phyloP scores from a whole-genome alignment of 176 grass and related monocot genomes.

The Dactylis glomerata region DNA sequence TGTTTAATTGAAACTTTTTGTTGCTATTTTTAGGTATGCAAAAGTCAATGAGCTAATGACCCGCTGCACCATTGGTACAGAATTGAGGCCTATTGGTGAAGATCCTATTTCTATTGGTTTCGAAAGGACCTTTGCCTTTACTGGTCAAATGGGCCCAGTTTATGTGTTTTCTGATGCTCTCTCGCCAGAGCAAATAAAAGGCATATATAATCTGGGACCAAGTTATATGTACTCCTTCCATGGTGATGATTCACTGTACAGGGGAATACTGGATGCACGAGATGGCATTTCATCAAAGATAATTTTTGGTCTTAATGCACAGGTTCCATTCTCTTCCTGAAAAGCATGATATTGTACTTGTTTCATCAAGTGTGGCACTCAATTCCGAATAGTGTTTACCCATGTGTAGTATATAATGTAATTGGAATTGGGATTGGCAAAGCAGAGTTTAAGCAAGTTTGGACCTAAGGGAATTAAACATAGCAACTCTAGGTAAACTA shows the following conservation, averaged over 20 bases:
- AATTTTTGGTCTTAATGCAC: conserved; percentile 96
- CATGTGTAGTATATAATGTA: background rate
- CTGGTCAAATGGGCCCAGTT: conserved; percentile 94
- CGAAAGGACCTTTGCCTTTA: conserved; percentile 73
- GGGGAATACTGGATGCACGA: conserved; percentile 66
- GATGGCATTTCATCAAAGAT: conserved; percentile 91
- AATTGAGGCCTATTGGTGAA: conserved; percentile 74
- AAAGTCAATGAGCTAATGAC: conserved; percentile 94
- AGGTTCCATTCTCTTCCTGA: conserved; percentile 47
- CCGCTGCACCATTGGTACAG: conserved; percentile 73
- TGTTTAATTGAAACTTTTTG: background rate
- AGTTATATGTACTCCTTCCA: conserved; percentile 99
- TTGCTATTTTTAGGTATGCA: conserved; percentile 64
- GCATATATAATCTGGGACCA: conserved; percentile 89
- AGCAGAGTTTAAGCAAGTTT: conserved; percentile 9
- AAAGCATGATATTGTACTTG: conserved; percentile 23
- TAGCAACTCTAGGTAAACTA: conserved; percentile 2
- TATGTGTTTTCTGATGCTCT: conserved; percentile 90
- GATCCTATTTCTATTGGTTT: conserved; percentile 70
- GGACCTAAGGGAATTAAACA: background rate
- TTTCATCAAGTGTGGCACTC: conserved; percentile 22
- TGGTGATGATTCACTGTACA: conserved; percentile 70
- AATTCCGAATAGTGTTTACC: background rate
- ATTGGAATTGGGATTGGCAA: background rate
- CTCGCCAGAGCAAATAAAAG: conserved; percentile 88